These are phyloP conservation scores for Kernera saxatilis DNA, from an alignment of 345 rosid genomes.

Conservation along the genomic window DNA sequence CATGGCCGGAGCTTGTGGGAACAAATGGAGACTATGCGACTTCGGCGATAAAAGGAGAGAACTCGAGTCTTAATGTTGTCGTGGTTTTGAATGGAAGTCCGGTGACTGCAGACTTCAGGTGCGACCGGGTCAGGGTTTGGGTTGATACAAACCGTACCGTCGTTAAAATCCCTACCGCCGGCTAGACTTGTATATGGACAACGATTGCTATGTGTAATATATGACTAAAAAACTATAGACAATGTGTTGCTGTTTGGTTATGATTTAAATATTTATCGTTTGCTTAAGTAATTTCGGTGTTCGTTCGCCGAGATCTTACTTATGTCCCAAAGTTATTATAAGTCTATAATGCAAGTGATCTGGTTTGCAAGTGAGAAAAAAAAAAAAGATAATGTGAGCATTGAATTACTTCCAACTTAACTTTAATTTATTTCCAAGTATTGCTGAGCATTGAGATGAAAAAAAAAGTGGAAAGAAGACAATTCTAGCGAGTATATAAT, in stretches of 20 bases:
- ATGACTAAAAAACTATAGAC: not conserved
- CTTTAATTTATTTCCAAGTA: not conserved
- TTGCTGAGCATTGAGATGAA: not conserved
- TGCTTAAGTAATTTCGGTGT: not conserved
- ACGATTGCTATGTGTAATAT: not conserved
- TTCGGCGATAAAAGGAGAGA: constrained; percentile 20
- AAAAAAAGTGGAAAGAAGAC: not conserved
- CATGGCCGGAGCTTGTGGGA: constrained; percentile 40
- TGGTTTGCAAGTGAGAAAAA: not conserved
- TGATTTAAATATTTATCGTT: not conserved
- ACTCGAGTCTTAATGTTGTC: not conserved
- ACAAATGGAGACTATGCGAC: constrained; percentile 24
- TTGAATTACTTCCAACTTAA: not conserved
- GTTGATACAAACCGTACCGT: constrained; percentile 16
- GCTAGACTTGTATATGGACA: constrained; percentile 10
- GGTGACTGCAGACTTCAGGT: constrained; percentile 9
- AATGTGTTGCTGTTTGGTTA: not conserved
- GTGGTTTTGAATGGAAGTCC: constrained; percentile 20
- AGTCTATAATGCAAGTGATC: not conserved
- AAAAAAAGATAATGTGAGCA: not conserved
- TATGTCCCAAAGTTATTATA: not conserved
- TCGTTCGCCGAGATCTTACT: not conserved
- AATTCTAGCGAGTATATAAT: not conserved
- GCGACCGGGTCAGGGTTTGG: constrained; percentile 32
- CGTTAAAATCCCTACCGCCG: constrained; percentile 7